These are phyloP conservation scores for Aechmea fasciata DNA, from an alignment of 176 grass and related monocot species.

Conservation along the genomic window DNA sequence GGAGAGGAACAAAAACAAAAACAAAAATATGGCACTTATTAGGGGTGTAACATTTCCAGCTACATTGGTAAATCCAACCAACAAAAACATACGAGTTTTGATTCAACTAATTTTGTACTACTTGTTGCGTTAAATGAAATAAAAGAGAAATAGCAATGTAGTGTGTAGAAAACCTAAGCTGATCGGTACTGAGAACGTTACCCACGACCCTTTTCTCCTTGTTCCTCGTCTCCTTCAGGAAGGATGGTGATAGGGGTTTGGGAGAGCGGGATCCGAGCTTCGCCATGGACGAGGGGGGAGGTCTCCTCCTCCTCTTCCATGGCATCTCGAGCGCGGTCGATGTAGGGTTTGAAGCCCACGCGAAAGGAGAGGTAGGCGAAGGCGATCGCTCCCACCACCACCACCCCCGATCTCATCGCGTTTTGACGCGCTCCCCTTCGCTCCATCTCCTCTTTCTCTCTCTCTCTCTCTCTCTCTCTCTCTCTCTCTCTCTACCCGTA, in stretches of 20 bases:
- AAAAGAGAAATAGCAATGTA: too few relatives aligned
- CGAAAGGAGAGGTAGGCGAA: conserved; percentile 85
- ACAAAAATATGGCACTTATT: too few relatives aligned
- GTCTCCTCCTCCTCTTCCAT: conserved; percentile 6
- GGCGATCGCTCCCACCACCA: conserved; percentile 59
- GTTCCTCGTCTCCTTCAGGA: neutral
- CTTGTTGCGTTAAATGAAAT: too few relatives aligned
- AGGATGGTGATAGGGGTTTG: neutral
- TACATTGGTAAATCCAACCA: too few relatives aligned
- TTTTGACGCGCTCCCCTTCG: conserved; percentile 40
- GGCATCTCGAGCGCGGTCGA: conserved; percentile 59
- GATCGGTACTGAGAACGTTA: neutral
- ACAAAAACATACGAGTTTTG: too few relatives aligned
- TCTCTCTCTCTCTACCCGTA: neutral
- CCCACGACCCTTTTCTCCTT: neutral
- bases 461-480: neutral
- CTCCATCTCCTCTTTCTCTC: conserved; percentile 12
- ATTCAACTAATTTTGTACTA: too few relatives aligned
- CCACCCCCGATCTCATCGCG: conserved; percentile 61
- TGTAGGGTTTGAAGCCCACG: conserved; percentile 79
- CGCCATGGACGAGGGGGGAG: neutral
- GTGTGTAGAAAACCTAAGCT: too few relatives aligned
- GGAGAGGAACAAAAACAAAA: too few relatives aligned
- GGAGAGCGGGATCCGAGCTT: neutral
- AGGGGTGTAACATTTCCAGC: too few relatives aligned